Percentiles rank a stretch among this genome's conserved stretches.
phyloP scores from a whole-genome alignment of 2,329 filamentous ascomycete species.

The Dendrostoma leiphaemia region DNA sequence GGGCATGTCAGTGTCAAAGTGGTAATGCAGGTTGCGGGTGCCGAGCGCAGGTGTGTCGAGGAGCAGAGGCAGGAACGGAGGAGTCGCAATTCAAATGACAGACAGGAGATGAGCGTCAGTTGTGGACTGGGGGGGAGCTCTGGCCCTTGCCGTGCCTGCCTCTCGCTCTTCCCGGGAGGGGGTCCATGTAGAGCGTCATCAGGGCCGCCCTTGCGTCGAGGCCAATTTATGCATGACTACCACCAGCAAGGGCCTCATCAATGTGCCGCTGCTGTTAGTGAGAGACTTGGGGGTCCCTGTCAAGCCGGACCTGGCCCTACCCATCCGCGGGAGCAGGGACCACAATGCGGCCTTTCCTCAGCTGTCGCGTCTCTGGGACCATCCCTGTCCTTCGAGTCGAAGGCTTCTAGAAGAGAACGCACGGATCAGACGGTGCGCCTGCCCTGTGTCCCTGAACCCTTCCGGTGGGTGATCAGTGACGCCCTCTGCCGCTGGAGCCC shows the following conservation, averaged over 20 bases:
- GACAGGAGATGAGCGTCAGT: slow-evolving; percentile 18
- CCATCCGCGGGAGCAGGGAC: slow-evolving; percentile 16
- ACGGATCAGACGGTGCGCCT: slow-evolving; percentile 12
- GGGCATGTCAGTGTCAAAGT: not conserved
- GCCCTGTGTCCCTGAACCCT: not conserved
- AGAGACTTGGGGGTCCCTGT: not conserved
- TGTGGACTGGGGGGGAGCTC: slow-evolving; percentile 15
- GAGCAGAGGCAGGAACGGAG: not conserved
- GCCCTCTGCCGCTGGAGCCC: slow-evolving; percentile 2
- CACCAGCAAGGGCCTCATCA: not conserved
- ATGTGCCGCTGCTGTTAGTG: not conserved
- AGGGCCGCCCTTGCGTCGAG: not conserved
- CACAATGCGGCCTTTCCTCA: slow-evolving; percentile 5
- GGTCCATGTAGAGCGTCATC: not conserved
- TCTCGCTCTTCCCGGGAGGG: slow-evolving; percentile 19
- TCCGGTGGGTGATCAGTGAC: not conserved
- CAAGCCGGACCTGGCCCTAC: slow-evolving; percentile 9
- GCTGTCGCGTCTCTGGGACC: slow-evolving; percentile 7
- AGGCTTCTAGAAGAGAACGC: slow-evolving; percentile 19
- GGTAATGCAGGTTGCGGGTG: not conserved
- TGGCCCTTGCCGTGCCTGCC: slow-evolving; percentile 12
- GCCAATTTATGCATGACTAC: no score
- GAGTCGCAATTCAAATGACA: slow-evolving; percentile 13
- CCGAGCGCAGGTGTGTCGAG: not conserved
- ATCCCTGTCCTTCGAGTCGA: slow-evolving; percentile 14